Conservation (phyloP, 129 eudicot species). For the Silybum marianum region DNA sequence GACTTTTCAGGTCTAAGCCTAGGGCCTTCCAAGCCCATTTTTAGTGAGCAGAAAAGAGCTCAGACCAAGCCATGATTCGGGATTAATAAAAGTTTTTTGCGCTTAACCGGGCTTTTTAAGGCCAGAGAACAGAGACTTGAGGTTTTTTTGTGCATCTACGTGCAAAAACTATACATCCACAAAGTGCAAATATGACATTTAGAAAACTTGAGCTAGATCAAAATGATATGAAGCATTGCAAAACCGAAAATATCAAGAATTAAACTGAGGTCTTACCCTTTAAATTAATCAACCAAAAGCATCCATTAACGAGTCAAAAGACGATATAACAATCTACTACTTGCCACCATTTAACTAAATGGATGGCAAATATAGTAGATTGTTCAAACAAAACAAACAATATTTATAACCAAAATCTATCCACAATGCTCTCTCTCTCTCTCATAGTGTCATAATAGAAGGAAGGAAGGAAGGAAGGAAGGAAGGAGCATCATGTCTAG, state of each 20-base stretch:
- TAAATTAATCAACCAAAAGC: conserved; percentile 15
- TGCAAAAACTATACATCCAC: too few relatives aligned
- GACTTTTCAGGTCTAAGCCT: too few relatives aligned
- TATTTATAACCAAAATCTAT: conserved; percentile 32
- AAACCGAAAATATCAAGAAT: conserved; percentile 4
- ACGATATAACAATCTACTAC: conserved; percentile 13
- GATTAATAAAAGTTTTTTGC: too few relatives aligned
- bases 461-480: too few relatives aligned
- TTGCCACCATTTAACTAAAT: conserved; percentile 5
- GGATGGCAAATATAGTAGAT: conserved; percentile 15
- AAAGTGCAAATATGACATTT: not conserved
- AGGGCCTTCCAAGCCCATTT: too few relatives aligned
- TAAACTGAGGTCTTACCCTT: conserved; percentile 20
- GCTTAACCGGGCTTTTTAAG: too few relatives aligned
- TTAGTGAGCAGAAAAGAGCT: too few relatives aligned
- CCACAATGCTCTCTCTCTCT: conserved; percentile 4
- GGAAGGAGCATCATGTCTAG: not conserved
- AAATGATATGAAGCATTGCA: not conserved
- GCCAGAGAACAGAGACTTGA: too few relatives aligned
- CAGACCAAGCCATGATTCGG: too few relatives aligned
- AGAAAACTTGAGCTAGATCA: not conserved
- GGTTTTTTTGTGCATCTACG: not conserved
- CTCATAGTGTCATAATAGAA: not conserved
- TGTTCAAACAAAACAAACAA: conserved; percentile 22
- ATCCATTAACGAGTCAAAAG: not conserved